A percentile compares a stretch with the other conserved stretches of the same genome.
Evolutionary conservation across 202 grass and related monocot species (phyloP).

Genomic region (Saccharum hybrid): DNA sequence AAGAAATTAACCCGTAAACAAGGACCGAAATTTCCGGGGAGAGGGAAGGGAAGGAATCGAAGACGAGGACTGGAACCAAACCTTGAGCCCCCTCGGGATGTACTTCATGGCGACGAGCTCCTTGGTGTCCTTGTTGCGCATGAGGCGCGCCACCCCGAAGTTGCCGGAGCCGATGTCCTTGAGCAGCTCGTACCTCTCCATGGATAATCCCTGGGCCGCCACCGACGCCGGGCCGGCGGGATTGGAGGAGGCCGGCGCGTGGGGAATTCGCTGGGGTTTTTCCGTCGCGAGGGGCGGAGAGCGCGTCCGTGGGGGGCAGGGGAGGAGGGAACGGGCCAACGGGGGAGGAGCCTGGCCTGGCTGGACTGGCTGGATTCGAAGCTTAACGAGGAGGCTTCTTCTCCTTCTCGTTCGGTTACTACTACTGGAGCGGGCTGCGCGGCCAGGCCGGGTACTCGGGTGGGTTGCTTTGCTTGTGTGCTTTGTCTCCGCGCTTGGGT

Average conservation of each 20-base stretch:
- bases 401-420: not conserved
- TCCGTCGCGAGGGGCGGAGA: not conserved
- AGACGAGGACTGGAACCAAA: constrained; percentile 9
- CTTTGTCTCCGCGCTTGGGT: constrained; percentile 16
- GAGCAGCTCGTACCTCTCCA: constrained; percentile 93
- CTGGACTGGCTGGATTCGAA: too few relatives aligned
- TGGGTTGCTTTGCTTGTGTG: too few relatives aligned
- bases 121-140: constrained; percentile 84
- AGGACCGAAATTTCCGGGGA: not conserved
- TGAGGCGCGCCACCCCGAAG: constrained; percentile 79
- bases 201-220: not conserved
- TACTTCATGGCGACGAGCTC: constrained; percentile 94
- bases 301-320: not conserved
- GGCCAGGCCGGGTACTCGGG: too few relatives aligned
- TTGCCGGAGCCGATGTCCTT: constrained; percentile 87
- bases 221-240: not conserved
- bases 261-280: constrained; percentile 4
- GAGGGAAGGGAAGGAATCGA: not conserved
- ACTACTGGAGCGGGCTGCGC: not conserved
- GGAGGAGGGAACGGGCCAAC: too few relatives aligned
- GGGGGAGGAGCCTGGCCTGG: too few relatives aligned
- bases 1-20: not conserved
- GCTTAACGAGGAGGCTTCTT: constrained; percentile 49
- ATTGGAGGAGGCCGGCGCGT: not conserved
- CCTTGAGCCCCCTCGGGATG: constrained; percentile 80